Evolutionary conservation across 1,284 basidiomycete species (phyloP), one percentile per base, ranked within the genome.

Genomic region (Pyrrhoderma lamaoense): DNA sequence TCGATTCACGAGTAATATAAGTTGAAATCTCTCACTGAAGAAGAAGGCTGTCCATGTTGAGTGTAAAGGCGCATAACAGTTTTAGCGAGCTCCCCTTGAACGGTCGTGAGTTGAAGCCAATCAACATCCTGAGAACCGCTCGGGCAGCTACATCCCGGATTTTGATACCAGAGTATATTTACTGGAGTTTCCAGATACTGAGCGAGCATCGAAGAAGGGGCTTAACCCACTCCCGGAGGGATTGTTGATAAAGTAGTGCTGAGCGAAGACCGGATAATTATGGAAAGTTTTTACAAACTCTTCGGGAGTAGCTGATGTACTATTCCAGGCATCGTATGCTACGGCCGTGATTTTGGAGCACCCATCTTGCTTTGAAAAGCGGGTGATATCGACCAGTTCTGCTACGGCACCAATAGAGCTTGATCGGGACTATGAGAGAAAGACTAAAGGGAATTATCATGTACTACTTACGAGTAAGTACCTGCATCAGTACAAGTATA

Each of bases 201-300:
- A 60, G 14, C 71, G 71, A 64, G 78, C 79, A 65, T 82, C 79
- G 74, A 79, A 81, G 56, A 75, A 73, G 8, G 79, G 77, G 51
- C 64, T 69, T 42, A 75, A 50, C 16, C 74, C 72, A n/a, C 62
- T 53, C 16, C 70, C 73, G 1, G 70, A 67, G 5, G 74, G 71
- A 58, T 74, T 74, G 11, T 66, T 46, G 21, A 76, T 64, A 60
- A 78, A 82, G 66, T 76, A 80, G 62, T 83, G 80, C 55, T 75
- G 69, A 3, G 77, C 79, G 51, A 80, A 71, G 42, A 70, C 58
- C 21, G 64, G 51, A 42, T 23, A 38, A 31, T 3, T 50, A 42
- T 8, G 55, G 27, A 46, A 54, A 11, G 2, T 49, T 44, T 4
- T 14, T 25, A n/a, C 42, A 16, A 11, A 39, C 44, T 3, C 54